Conservation (phyloP, 805 yeast genomes). For the Pichia pseudocactophila region DNA sequence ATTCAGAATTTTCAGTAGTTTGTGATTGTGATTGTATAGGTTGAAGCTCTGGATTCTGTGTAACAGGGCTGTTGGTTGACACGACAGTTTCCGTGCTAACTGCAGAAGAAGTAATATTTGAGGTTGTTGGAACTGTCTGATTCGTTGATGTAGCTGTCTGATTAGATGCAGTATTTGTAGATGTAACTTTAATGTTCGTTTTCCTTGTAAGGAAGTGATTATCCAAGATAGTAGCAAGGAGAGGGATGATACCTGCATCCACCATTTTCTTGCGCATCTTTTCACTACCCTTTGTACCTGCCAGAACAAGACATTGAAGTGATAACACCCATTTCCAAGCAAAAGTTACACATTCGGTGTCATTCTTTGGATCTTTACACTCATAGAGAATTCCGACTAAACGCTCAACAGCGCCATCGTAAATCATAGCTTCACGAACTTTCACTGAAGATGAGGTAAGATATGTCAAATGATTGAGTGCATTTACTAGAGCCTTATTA, state of each 20-base stretch:
- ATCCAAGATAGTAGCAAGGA: conserved; percentile 85
- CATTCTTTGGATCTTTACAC: conserved; percentile 40
- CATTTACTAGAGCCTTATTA: conserved; percentile 83
- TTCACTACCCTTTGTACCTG: conserved; percentile 92
- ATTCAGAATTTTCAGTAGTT: no score
- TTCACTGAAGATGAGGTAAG: conserved; percentile 78
- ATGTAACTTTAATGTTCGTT: neutral
- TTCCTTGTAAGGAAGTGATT: conserved; percentile 48
- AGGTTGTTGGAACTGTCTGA: no score
- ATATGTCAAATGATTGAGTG: conserved; percentile 82
- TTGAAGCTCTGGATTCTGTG: no score
- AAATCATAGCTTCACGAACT: conserved; percentile 81
- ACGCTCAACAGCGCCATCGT: conserved; percentile 89
- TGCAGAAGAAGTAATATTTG: no score
- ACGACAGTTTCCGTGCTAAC: no score
- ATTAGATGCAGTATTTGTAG: neutral
- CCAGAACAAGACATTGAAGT: conserved; percentile 81
- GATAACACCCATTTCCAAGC: conserved; percentile 98
- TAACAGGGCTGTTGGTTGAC: no score
- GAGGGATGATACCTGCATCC: conserved; percentile 84
- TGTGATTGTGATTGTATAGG: no score
- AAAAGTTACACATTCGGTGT: conserved; percentile 39
- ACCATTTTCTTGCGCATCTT: conserved; percentile 76
- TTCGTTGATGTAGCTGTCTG: no score
- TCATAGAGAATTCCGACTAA: conserved; percentile 78